Base-by-base conservation (phyloP, 345 rosid species). In the Linum usitatissimum region DNA sequence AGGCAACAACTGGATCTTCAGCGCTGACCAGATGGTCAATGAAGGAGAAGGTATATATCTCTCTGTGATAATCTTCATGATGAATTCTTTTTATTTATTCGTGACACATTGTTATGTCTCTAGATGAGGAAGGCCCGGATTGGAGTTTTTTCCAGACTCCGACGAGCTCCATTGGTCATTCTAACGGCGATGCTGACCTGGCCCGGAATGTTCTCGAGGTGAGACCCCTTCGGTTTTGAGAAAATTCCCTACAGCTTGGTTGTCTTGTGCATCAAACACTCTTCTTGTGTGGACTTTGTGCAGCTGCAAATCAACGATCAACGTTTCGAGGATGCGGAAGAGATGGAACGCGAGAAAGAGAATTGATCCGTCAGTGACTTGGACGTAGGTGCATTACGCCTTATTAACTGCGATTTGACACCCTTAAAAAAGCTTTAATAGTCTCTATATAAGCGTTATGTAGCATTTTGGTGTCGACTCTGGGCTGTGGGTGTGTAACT, bases 291-390 rank as follows among this genome's bases (percentile, higher is more conserved):
- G 34, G n/a, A n/a, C n/a, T n/a, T n/a, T n/a, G 14, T 72, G 78
- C 85, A 93, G 97, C 97, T 90, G 61, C 86, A 81, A 57, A 94
- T 90, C 62, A 74, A 84, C 60, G 97, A 93, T 65, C 78, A 79
- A 54, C 86, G 99, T 66, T 93, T 90, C 71, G 95, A 87, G 39
- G 99, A 93, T 73, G 96, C 96, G 0, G 99, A 93, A 56, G 99
- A 87, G 83, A 84, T 75, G 88, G 83, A 77, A 23, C 83, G 75
- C 51, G 84, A 72, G 21, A 75, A 62, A 55, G 72, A 76, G 21
- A 53, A 63, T 4, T 21, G 66, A 60, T 2, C 51, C 77, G 59
- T 65, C 59, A 64, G 6, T 77, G 78, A 80, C 57, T 49, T 30
- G 18, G 19, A 17, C 14, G 28, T 28, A 2, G 23, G 21, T 18